A percentile compares a stretch with the other conserved stretches of the same genome.
phyloP scores from a whole-genome alignment of 1,284 basidiomycete genomes.

The Tilletiaria anomala region DNA sequence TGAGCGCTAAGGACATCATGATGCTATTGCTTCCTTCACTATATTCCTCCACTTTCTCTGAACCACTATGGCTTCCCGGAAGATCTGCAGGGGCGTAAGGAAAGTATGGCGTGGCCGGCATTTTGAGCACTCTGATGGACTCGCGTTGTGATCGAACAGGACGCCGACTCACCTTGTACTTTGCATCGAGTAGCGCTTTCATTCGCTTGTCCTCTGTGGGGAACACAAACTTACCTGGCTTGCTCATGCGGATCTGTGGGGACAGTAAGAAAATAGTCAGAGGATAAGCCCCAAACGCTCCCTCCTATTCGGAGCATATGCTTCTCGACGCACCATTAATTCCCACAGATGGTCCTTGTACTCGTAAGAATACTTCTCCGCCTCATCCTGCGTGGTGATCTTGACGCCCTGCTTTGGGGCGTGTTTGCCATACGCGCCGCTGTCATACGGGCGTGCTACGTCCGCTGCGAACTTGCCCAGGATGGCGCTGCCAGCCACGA shows the following conservation, averaged over 20 bases:
- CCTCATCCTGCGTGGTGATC: constrained; percentile 42
- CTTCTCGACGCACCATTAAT: constrained; percentile 90
- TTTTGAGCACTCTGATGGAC: neutral
- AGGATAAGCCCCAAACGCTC: too few species aligned
- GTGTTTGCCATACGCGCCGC: too few species aligned
- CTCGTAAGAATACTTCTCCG: constrained; percentile 45
- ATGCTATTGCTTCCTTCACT: constrained; percentile 8
- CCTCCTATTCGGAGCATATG: too few species aligned
- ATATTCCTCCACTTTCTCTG: constrained; percentile 60
- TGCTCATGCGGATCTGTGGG: constrained; percentile 66
- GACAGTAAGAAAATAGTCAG: constrained; percentile 15
- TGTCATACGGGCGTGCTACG: constrained; percentile 43
- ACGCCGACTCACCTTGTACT: too few species aligned
- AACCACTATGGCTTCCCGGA: constrained; percentile 69
- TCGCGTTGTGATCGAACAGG: constrained; percentile 2
- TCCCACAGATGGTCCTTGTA: constrained; percentile 67
- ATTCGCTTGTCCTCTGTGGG: constrained; percentile 47
- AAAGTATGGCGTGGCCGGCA: neutral
- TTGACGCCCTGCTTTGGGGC: constrained; percentile 15
- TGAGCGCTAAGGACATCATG: neutral
- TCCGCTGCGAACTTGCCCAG: constrained; percentile 75
- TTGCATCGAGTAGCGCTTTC: constrained; percentile 66
- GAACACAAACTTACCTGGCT: constrained; percentile 60
- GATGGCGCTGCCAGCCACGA: constrained; percentile 86
- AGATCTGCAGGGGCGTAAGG: constrained; percentile 50